Evolutionary conservation across 257 asterid species (phyloP).

Genomic region (Verbena officinalis): DNA sequence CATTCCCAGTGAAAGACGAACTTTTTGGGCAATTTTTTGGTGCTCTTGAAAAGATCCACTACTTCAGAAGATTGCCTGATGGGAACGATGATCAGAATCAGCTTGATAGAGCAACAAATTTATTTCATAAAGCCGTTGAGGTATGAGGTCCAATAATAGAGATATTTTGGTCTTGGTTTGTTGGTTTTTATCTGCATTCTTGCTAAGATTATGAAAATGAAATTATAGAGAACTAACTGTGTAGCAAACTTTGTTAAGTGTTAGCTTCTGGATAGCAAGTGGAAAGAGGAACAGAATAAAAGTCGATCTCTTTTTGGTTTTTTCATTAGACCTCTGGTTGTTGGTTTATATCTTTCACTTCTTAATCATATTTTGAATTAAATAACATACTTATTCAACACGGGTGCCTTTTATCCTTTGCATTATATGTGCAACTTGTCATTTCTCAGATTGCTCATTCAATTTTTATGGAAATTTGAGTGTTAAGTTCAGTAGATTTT

Average conservation of each 20-base stretch:
- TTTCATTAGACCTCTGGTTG: neutral
- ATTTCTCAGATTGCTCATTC: neutral
- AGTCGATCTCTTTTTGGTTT: neutral
- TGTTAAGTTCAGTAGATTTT: neutral
- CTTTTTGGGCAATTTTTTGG: slow-evolving; percentile 75
- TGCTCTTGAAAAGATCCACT: slow-evolving; percentile 70
- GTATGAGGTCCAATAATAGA: slow-evolving; percentile 42
- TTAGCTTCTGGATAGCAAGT: neutral
- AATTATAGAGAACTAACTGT: neutral
- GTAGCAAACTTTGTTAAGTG: neutral
- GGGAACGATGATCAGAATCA: slow-evolving; percentile 73
- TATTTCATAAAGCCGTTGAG: slow-evolving; percentile 68
- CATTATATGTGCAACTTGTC: neutral
- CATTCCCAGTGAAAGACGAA: slow-evolving; percentile 65
- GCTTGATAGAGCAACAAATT: slow-evolving; percentile 65
- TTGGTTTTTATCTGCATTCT: neutral
- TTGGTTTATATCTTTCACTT: neutral
- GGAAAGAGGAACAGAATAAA: neutral
- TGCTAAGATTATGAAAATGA: neutral
- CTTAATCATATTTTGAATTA: neutral
- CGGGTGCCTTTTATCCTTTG: neutral
- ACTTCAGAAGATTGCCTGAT: slow-evolving; percentile 64
- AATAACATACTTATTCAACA: neutral
- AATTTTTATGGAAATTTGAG: neutral
- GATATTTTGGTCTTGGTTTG: neutral